Evolutionary conservation across 306 rosid species (phyloP).

Genomic region (Prosopis cineraria): DNA sequence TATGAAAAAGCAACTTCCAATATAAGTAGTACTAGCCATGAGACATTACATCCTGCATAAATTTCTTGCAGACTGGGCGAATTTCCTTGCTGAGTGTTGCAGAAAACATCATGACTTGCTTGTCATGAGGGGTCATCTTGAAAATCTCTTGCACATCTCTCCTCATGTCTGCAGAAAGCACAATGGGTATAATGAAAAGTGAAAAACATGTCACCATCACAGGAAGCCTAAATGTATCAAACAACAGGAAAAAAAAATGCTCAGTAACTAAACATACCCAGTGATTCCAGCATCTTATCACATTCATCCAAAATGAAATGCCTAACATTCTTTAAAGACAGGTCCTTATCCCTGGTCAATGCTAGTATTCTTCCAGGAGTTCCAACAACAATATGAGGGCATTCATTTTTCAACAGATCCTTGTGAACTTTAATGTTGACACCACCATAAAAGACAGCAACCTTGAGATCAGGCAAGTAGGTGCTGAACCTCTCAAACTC

Average conservation of each 20-base stretch:
- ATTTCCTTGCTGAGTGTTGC: constrained; percentile 87
- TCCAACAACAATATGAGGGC: constrained; percentile 88
- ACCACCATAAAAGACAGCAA: constrained; percentile 81
- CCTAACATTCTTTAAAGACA: constrained; percentile 72
- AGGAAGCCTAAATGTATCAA: not conserved
- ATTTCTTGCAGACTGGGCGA: constrained; percentile 86
- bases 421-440: constrained; percentile 73
- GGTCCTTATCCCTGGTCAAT: constrained; percentile 67
- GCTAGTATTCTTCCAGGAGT: constrained; percentile 80
- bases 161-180: constrained; percentile 64
- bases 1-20: constrained; percentile 62
- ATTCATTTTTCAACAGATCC: constrained; percentile 71
- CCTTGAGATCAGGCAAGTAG: constrained; percentile 73
- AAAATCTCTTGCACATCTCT: constrained; percentile 81
- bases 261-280: constrained; percentile 47
- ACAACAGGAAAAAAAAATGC: not conserved
- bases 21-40: constrained; percentile 64
- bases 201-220: not conserved
- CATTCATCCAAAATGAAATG: constrained; percentile 80
- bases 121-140: constrained; percentile 85
- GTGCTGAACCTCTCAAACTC: constrained; percentile 84
- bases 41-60: constrained; percentile 87
- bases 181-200: not conserved
- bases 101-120: constrained; percentile 89
- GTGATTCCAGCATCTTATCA: constrained; percentile 83